Conservation (phyloP, 352 stramenopile genomes). For the Globisporangium polare region DNA sequence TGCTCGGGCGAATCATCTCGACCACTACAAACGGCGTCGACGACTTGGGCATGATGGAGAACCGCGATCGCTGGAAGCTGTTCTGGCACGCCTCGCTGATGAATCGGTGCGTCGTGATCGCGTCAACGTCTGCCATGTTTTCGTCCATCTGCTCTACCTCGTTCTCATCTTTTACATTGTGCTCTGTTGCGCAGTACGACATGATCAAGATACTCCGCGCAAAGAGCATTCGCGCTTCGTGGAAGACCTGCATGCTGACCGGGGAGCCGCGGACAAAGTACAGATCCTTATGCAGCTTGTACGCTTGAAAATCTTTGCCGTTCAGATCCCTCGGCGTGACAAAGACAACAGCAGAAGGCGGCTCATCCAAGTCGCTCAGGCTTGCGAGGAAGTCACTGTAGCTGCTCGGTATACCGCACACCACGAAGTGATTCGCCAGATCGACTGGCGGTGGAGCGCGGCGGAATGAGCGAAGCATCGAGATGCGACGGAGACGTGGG, state of each 20-base stretch:
- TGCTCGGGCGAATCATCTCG: constrained; percentile 71
- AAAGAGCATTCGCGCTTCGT: constrained; percentile 48
- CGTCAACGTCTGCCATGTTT: constrained; percentile 74
- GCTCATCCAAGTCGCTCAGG: constrained; percentile 44
- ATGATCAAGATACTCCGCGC: constrained; percentile 72
- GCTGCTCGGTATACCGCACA: constrained; percentile 63
- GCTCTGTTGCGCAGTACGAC: constrained; percentile 42
- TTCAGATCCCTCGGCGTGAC: constrained; percentile 45
- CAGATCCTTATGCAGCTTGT: constrained; percentile 39
- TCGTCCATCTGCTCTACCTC: constrained; percentile 46
- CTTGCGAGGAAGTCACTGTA: constrained; percentile 53
- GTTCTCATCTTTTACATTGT: constrained; percentile 17
- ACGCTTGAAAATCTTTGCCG: constrained; percentile 43
- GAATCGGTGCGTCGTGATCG: constrained; percentile 72
- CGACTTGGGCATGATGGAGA: constrained; percentile 3
- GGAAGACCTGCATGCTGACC: constrained; percentile 54
- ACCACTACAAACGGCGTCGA: constrained; percentile 51
- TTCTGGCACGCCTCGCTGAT: constrained; percentile 67
- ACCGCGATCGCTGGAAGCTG: constrained; percentile 4
- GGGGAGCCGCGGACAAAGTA: constrained; percentile 73
- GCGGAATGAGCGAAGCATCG: constrained; percentile 33
- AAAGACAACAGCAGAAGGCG: constrained; percentile 39
- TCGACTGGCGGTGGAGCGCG: constrained; percentile 24
- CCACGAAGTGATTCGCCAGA: constrained; percentile 48
- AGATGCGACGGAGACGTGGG: constrained; percentile 24